Evolutionary conservation across 2,329 filamentous ascomycete genomes (phyloP).

Genomic region (Zalaria sp.): DNA sequence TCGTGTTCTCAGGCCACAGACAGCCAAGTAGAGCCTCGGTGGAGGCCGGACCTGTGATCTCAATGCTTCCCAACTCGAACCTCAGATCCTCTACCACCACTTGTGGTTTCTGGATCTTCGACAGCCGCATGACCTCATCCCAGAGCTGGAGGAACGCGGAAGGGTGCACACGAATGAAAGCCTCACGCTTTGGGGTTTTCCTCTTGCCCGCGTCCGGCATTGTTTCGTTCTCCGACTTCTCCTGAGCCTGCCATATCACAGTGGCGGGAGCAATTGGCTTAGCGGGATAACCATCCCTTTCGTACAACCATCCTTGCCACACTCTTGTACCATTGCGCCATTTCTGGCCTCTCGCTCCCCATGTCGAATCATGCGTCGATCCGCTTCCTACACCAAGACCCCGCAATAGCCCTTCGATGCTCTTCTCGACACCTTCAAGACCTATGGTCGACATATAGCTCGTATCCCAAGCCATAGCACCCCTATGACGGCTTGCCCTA

Average conservation of each 20-base stretch:
- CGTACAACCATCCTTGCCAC: slow-evolving; percentile 44
- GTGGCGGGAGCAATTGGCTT: slow-evolving; percentile 54
- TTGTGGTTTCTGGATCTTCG: slow-evolving; percentile 46
- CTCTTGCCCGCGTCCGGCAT: not conserved
- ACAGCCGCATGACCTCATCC: slow-evolving; percentile 43
- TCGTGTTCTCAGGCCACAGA: slow-evolving; percentile 36
- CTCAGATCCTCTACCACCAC: slow-evolving; percentile 55
- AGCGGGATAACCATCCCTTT: slow-evolving; percentile 37
- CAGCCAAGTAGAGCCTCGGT: slow-evolving; percentile 63
- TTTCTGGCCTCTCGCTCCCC: slow-evolving; percentile 49
- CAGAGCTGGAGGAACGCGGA: slow-evolving; percentile 61
- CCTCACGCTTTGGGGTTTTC: slow-evolving; percentile 26
- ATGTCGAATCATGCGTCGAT: slow-evolving; percentile 17
- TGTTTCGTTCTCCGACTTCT: slow-evolving; percentile 9
- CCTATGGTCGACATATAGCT: slow-evolving; percentile 86
- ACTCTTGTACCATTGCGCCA: slow-evolving; percentile 53
- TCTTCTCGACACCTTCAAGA: slow-evolving; percentile 51
- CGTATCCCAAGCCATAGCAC: slow-evolving; percentile 79
- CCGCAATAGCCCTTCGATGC: slow-evolving; percentile 52
- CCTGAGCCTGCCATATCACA: slow-evolving; percentile 56
- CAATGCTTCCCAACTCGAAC: slow-evolving; percentile 59
- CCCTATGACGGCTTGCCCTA: slow-evolving; percentile 58
- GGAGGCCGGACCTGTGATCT: slow-evolving; percentile 58
- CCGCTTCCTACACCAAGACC: slow-evolving; percentile 44
- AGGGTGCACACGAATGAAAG: slow-evolving; percentile 69